phyloP scores from a whole-genome alignment of 257 asterid genomes.

The Ehretia macrophylla region DNA sequence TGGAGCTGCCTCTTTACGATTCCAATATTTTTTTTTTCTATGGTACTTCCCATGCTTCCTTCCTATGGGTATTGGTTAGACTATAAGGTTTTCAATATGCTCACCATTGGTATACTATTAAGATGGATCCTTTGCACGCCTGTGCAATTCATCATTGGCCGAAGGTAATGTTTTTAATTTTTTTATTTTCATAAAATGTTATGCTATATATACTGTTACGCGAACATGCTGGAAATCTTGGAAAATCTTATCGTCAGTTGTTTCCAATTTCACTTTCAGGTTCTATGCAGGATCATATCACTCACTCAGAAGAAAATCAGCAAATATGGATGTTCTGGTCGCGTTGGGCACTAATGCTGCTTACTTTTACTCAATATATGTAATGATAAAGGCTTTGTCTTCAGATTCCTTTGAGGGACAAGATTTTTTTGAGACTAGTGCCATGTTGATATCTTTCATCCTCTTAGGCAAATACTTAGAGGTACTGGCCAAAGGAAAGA shows the following conservation, averaged over 20 bases:
- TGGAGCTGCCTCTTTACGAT: slow-evolving; percentile 88
- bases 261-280: slow-evolving; percentile 47
- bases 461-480: slow-evolving; percentile 94
- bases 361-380: slow-evolving; percentile 78
- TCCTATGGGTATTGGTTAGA: slow-evolving; percentile 93
- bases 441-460: slow-evolving; percentile 96
- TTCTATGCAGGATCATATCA: slow-evolving; percentile 93
- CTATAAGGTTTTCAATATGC: slow-evolving; percentile 78
- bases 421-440: slow-evolving; percentile 96
- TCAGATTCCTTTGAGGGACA: slow-evolving; percentile 86
- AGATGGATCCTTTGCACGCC: slow-evolving; percentile 98
- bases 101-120: slow-evolving; percentile 63
- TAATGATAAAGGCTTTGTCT: slow-evolving; percentile 64
- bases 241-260: slow-evolving; percentile 8
- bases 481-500: slow-evolving; percentile 91
- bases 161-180: slow-evolving; percentile 46
- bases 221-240: background rate
- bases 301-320: slow-evolving; percentile 77
- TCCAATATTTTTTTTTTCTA: slow-evolving; percentile 73
- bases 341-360: slow-evolving; percentile 99
- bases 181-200: slow-evolving; percentile 5
- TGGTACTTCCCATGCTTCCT: slow-evolving; percentile 94
- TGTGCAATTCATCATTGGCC: slow-evolving; percentile 87
- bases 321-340: slow-evolving; percentile 98
- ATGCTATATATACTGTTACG: background rate